Percentiles rank a stretch among this genome's conserved stretches.
These are phyloP conservation scores for Phytophthora lateralis DNA, from an alignment of 352 stramenopile species.

Conservation along the genomic window DNA sequence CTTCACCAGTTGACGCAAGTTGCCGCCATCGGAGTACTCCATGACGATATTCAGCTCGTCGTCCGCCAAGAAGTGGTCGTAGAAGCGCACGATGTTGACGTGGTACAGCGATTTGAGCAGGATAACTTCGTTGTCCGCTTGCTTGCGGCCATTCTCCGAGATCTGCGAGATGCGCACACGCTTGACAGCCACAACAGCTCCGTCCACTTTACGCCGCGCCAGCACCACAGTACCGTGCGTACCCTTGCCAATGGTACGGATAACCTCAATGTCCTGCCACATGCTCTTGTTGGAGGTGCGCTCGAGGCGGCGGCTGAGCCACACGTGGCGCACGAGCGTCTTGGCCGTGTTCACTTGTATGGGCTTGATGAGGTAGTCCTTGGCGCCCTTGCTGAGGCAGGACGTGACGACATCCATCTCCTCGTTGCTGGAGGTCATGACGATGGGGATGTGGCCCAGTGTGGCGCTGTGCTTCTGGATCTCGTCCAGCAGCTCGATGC, in stretches of 20 bases:
- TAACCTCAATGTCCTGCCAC: conserved; percentile 86
- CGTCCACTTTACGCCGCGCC: conserved; percentile 74
- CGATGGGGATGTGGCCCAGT: conserved; percentile 86
- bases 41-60: conserved; percentile 92
- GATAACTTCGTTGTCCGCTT: conserved; percentile 90
- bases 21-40: conserved; percentile 87
- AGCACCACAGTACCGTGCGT: conserved; percentile 88
- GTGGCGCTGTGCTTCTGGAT: conserved; percentile 70
- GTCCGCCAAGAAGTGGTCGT: conserved; percentile 87
- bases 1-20: conserved; percentile 85
- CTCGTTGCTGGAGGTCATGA: conserved; percentile 92
- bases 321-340: conserved; percentile 89
- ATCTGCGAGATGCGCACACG: conserved; percentile 81
- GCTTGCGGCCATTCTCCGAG: conserved; percentile 84
- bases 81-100: conserved; percentile 91
- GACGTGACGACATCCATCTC: conserved; percentile 91
- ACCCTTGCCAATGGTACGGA: conserved; percentile 87
- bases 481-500: conserved; percentile 87
- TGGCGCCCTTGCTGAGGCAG: conserved; percentile 87
- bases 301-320: conserved; percentile 76
- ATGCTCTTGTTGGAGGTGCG: conserved; percentile 71
- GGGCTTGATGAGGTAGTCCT: conserved; percentile 92
- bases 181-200: conserved; percentile 86
- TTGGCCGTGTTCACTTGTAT: conserved; percentile 91
- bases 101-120: conserved; percentile 90